These are phyloP conservation scores for Suillus ampliporus DNA, from an alignment of 768 basidiomycete species.

Conservation along the genomic window DNA sequence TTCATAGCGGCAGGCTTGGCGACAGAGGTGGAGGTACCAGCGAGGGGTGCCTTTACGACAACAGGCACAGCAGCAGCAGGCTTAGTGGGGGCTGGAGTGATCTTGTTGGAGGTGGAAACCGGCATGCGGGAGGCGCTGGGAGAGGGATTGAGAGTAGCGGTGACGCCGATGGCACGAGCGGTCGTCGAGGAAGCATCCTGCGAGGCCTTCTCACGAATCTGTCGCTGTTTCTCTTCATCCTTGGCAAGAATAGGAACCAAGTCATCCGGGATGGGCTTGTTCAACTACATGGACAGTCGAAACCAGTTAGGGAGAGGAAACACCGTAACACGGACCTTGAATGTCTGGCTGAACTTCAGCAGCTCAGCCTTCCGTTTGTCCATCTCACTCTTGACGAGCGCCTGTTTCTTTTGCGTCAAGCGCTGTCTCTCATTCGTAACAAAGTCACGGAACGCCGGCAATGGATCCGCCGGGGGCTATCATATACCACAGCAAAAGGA, in stretches of 20 bases:
- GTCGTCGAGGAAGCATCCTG: conserved; percentile 68
- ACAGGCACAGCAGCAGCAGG: conserved; percentile 36
- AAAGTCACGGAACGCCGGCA: conserved; percentile 90
- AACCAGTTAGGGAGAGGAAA: conserved; percentile 4
- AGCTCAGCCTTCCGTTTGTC: conserved; percentile 94
- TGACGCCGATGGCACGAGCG: conserved; percentile 72
- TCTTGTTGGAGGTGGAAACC: conserved; percentile 35
- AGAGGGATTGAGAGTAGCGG: conserved; percentile 44
- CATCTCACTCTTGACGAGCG: conserved; percentile 89
- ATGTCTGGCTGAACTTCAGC: conserved; percentile 89
- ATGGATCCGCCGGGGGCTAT: conserved; percentile 74
- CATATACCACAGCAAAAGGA: conserved; percentile 14
- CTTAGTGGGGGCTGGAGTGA: conserved; percentile 32
- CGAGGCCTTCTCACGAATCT: conserved; percentile 77
- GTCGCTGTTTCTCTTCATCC: conserved; percentile 88
- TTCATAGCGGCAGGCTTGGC: conserved; percentile 39
- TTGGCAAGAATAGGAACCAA: conserved; percentile 92
- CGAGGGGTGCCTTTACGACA: conserved; percentile 24
- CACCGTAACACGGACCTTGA: conserved; percentile 72
- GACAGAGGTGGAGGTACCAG: conserved; percentile 27
- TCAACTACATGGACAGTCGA: conserved; percentile 58
- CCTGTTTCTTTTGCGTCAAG: conserved; percentile 88
- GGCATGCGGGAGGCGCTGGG: conserved; percentile 54
- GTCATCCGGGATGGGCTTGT: conserved; percentile 94
- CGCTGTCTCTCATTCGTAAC: conserved; percentile 91